A percentile compares a stretch with the other conserved stretches of the same genome.
phyloP scores from a whole-genome alignment of 768 basidiomycete genomes.

The Agaricus bisporus region DNA sequence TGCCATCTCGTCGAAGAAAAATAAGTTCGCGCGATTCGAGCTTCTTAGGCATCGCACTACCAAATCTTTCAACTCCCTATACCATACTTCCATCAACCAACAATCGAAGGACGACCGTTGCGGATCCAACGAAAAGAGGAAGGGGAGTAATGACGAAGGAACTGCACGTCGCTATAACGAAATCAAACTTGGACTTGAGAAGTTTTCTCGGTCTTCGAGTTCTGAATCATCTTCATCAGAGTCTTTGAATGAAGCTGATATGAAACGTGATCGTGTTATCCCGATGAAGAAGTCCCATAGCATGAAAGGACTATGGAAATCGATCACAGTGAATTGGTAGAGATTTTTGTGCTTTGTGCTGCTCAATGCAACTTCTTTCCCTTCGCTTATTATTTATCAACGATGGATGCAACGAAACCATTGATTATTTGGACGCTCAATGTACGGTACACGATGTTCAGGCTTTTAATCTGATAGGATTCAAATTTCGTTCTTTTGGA shows the following conservation, averaged over 20 bases:
- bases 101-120: background rate
- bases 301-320: conserved; percentile 2
- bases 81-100: background rate
- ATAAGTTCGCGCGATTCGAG: too few relatives aligned
- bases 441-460: too few relatives aligned
- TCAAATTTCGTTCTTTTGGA: too few relatives aligned
- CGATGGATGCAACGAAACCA: too few relatives aligned
- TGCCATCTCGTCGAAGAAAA: background rate
- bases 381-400: too few relatives aligned
- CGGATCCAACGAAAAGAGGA: background rate
- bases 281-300: background rate
- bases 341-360: too few relatives aligned
- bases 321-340: background rate
- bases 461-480: too few relatives aligned
- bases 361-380: too few relatives aligned
- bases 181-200: background rate
- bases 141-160: background rate
- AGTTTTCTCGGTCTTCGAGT: background rate
- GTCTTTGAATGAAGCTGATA: background rate
- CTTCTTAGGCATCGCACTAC: too few relatives aligned
- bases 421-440: too few relatives aligned
- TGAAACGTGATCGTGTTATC: background rate
- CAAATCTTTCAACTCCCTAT: too few relatives aligned
- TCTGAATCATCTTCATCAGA: background rate
- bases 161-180: background rate